These are phyloP conservation scores for Hygrophorus pudorinus DNA, from an alignment of 768 basidiomycete genomes.

Conservation along the genomic window DNA sequence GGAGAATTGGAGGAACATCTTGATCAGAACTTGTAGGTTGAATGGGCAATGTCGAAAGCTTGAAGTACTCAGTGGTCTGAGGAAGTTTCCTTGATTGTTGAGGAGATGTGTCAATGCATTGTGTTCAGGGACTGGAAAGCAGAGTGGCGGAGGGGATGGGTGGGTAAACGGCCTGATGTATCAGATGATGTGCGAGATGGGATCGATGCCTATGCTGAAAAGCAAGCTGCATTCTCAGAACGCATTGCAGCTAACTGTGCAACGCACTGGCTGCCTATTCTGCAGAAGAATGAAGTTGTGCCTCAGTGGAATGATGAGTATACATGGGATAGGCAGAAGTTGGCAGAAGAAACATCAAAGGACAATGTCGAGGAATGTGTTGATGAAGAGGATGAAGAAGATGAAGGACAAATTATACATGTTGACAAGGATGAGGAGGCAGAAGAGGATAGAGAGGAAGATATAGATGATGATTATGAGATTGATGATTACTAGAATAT, in stretches of 20 bases:
- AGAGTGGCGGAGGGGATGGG: slow-evolving; percentile 4
- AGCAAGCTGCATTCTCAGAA: background rate
- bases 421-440: too few species aligned
- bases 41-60: slow-evolving; percentile 17
- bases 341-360: too few species aligned
- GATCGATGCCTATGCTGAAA: background rate
- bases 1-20: background rate
- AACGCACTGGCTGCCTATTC: background rate
- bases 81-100: slow-evolving; percentile 13
- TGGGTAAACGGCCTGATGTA: background rate
- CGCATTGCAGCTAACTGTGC: background rate
- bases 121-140: slow-evolving; percentile 10
- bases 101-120: slow-evolving; percentile 19
- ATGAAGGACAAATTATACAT: too few species aligned
- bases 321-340: too few species aligned
- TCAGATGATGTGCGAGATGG: background rate
- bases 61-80: slow-evolving; percentile 16
- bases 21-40: slow-evolving; percentile 11
- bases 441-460: too few species aligned
- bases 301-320: too few species aligned
- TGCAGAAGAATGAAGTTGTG: background rate
- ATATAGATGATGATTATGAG: too few species aligned
- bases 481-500: too few species aligned
- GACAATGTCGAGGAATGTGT: too few species aligned
- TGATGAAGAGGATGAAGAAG: too few species aligned